These are phyloP conservation scores for Mrakia blollopis DNA, from an alignment of 768 basidiomycete genomes.

Conservation along the genomic window DNA sequence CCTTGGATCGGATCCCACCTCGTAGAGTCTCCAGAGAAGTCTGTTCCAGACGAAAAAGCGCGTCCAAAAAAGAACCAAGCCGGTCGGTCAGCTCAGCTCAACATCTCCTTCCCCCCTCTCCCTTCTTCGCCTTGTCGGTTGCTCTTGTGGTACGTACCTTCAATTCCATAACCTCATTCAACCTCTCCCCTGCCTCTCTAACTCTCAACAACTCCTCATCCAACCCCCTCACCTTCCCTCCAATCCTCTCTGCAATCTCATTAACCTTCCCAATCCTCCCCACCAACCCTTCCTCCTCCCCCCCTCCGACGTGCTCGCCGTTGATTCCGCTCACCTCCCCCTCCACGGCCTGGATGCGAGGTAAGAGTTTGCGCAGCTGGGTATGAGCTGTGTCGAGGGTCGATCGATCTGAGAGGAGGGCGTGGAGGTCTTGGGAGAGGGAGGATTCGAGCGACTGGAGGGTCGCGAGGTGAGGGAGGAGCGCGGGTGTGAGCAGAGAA, in stretches of 20 bases:
- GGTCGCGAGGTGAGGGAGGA: constrained; percentile 30
- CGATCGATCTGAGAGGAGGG: constrained; percentile 21
- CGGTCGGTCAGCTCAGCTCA: constrained; percentile 1
- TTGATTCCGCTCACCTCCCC: constrained; percentile 7
- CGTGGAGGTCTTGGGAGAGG: constrained; percentile 23
- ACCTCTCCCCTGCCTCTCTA: constrained; percentile 80
- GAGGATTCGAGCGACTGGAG: constrained; percentile 27
- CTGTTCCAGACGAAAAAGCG: background rate
- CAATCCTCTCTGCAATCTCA: constrained; percentile 62
- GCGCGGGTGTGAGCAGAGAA: constrained; percentile 19
- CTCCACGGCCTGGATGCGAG: constrained; percentile 30
- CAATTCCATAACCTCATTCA: constrained; percentile 88
- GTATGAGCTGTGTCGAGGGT: constrained; percentile 18
- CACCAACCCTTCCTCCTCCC: constrained; percentile 39
- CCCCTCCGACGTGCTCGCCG: constrained; percentile 23
- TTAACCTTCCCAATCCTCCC: constrained; percentile 43
- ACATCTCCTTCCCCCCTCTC: background rate
- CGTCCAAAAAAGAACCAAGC: background rate
- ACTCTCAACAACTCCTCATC: constrained; percentile 93
- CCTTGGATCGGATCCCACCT: constrained; percentile 64
- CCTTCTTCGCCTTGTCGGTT: background rate
- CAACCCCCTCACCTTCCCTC: constrained; percentile 78
- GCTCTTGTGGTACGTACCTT: constrained; percentile 55
- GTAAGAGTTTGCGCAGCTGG: constrained; percentile 11
- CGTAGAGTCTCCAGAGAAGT: constrained; percentile 40